phyloP scores from a whole-genome alignment of 164 flowering plant genomes.

The Nelumbo lutea region DNA sequence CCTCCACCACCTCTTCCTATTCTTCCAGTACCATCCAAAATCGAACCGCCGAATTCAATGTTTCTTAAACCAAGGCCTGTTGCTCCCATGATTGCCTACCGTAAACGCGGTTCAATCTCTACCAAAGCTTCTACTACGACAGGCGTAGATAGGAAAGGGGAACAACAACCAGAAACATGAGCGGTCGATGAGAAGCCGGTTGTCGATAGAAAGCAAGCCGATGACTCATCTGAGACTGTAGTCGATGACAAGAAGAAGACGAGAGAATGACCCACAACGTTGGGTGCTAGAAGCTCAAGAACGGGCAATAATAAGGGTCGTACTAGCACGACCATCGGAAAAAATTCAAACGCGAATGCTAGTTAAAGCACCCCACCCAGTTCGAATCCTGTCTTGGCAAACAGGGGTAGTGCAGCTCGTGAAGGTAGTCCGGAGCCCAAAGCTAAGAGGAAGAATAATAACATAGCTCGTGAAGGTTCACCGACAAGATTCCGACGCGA shows the following conservation, averaged over 20 bases:
- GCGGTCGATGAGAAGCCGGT: conserved; percentile 14
- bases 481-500: conserved; percentile 43
- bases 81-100: too few species aligned
- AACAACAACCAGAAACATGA: neutral
- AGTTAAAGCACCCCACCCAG: conserved; percentile 9
- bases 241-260: conserved; percentile 20
- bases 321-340: conserved; percentile 7
- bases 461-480: conserved; percentile 49
- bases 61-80: too few species aligned
- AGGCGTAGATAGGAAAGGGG: too few species aligned
- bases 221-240: neutral
- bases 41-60: too few species aligned
- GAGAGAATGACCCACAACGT: conserved; percentile 11
- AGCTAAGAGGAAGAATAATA: conserved; percentile 14
- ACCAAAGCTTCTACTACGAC: too few species aligned
- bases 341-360: conserved; percentile 5
- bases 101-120: too few species aligned
- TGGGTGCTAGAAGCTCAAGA: conserved; percentile 42
- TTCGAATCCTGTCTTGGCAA: conserved; percentile 9
- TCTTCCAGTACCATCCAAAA: conserved; percentile 1
- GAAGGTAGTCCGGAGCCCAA: conserved; percentile 16
- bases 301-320: conserved; percentile 21
- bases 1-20: conserved; percentile 4
- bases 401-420: neutral
- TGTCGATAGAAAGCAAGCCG: conserved; percentile 13